phyloP scores from a whole-genome alignment of 495 filamentous ascomycete species.

The Chaetomium cochliodes region DNA sequence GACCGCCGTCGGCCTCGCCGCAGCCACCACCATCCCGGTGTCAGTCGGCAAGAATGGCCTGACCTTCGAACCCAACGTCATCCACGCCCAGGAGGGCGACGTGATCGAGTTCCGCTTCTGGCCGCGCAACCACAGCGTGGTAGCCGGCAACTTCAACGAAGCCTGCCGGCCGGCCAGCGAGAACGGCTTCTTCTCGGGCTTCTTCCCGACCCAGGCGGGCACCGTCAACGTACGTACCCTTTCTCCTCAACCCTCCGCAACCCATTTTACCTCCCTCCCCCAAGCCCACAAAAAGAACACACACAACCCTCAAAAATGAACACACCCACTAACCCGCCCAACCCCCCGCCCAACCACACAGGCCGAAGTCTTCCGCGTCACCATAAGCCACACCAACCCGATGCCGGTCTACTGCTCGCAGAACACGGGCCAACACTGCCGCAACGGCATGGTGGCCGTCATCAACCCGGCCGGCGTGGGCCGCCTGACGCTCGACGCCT shows the following conservation, averaged over 20 bases:
- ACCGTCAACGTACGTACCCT: slow-evolving; percentile 30
- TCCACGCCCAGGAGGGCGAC: slow-evolving; percentile 48
- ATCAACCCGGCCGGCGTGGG: slow-evolving; percentile 32
- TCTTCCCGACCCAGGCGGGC: slow-evolving; percentile 35
- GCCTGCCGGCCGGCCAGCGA: slow-evolving; percentile 46
- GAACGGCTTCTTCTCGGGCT: slow-evolving; percentile 50
- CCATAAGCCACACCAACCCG: slow-evolving; percentile 52
- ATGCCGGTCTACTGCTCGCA: slow-evolving; percentile 56
- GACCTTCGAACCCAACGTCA: slow-evolving; percentile 33
- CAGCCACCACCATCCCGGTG: slow-evolving; percentile 28
- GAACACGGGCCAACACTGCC: slow-evolving; percentile 37
- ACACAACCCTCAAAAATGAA: no score
- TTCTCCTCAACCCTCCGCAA: not conserved
- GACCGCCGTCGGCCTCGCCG: slow-evolving; percentile 26
- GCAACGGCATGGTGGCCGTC: slow-evolving; percentile 40
- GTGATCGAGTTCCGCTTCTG: slow-evolving; percentile 56
- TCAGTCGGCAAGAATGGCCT: slow-evolving; percentile 33
- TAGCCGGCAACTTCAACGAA: slow-evolving; percentile 44
- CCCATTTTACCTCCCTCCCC: no score
- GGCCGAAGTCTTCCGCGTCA: slow-evolving; percentile 47
- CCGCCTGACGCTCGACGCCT: slow-evolving; percentile 25
- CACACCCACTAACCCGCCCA: not conserved
- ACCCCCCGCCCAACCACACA: no score
- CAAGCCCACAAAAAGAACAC: no score
- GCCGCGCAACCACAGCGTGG: slow-evolving; percentile 52